A percentile compares a stretch with the other conserved stretches of the same genome.
phyloP scores from a whole-genome alignment of 2,329 filamentous ascomycete species.

The Phoma sp. region DNA sequence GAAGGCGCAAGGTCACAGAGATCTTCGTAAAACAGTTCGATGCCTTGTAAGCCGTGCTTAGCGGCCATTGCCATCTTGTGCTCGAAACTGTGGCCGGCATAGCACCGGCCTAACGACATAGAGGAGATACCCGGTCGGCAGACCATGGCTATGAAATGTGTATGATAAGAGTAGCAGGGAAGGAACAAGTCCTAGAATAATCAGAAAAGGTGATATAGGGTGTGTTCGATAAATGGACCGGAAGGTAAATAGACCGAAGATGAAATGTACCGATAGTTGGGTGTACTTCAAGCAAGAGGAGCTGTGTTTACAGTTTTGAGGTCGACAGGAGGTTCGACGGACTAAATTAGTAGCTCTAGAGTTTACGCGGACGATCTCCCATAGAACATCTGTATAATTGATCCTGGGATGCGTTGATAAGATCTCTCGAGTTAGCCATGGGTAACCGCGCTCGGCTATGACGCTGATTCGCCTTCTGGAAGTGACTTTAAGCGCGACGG shows the following conservation, averaged over 20 bases:
- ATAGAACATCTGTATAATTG: constrained; percentile 12
- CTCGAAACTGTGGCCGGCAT: constrained; percentile 67
- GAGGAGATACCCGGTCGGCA: constrained; percentile 73
- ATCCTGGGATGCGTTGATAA: constrained; percentile 11
- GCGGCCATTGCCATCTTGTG: constrained; percentile 73
- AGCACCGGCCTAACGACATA: constrained; percentile 77
- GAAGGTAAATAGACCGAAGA: background rate
- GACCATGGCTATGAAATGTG: constrained; percentile 46
- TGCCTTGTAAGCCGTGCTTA: constrained; percentile 68
- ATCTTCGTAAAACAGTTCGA: constrained; percentile 82
- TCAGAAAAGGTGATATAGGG: no score
- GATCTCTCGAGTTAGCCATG: constrained; percentile 13
- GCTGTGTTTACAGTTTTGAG: constrained; percentile 14
- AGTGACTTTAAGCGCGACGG: constrained; percentile 13
- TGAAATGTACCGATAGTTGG: background rate
- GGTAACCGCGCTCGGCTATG: constrained; percentile 16
- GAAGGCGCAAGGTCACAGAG: constrained; percentile 65
- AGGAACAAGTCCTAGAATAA: background rate
- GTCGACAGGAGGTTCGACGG: background rate
- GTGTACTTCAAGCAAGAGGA: constrained; percentile 2
- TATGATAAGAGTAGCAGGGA: background rate
- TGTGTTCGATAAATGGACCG: background rate
- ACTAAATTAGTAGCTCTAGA: constrained; percentile 8
- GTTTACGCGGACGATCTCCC: constrained; percentile 13
- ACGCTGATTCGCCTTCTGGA: constrained; percentile 19